Base-by-base conservation (phyloP, 768 basidiomycete species). In the Suillus weaverae region DNA sequence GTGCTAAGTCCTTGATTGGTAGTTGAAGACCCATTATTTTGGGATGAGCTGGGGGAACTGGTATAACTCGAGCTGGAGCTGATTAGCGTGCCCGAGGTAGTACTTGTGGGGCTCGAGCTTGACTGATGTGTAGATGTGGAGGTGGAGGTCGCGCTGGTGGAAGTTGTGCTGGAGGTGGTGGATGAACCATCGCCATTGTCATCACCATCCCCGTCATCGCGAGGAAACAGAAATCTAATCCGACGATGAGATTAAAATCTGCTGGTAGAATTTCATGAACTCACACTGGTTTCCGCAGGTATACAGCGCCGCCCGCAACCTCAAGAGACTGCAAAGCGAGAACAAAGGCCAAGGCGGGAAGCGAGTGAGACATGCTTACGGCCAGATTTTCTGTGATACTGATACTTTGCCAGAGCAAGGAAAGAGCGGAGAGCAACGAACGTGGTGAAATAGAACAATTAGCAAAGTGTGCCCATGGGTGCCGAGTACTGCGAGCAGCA, bases 1-100 rank as follows among this genome's bases (percentile, higher is more conserved):
- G 62, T 35, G 26, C 68, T 69, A 38, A 69, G 63, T 5, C 56
- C 46, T 33, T 65, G 59, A 44, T 63, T 66, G 26, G 43, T 33
- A 38, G 38, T 51, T 36, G 50, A 43, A 50, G 63, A 44, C 11
- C n/a, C 18, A 43, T 61, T 48, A 10, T 64, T 65, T 57, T 60
- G 54, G 26, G n/a, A 56, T 36, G 57, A 13, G 22, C 53, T 61
- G 16, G 48, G 20, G 30, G 59, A 43, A 57, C 9, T 35, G 32
- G 14, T 38, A 22, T 8, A 14, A 32, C 20, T 43, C 60, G 43
- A 66, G 48, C 39, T 64, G 14, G 36, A 59, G 54, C 62, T 57
- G 13, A 41, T 44, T 36, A 60, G 32, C 1, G 46, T 50, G 53
- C 39, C 43, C 7, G 64, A 39, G 11, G 22, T 20, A 26, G 61